phyloP scores from a whole-genome alignment of 306 rosid genomes.

The Oxytropis ochrocephala region DNA sequence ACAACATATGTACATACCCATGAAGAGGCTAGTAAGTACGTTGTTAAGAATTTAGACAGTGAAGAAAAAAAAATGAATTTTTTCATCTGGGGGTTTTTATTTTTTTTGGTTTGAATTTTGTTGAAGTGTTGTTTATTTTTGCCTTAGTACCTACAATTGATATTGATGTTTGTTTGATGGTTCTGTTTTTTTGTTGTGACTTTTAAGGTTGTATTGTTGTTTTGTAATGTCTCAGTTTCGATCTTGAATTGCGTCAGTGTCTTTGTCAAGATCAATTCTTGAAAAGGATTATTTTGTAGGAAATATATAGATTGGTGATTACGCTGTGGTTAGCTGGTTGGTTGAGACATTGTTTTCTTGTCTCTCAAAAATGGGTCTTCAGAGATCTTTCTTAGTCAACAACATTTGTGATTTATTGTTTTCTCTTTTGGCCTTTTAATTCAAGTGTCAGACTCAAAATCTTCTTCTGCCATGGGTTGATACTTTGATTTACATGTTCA shows the following conservation, averaged over 20 bases:
- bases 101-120: background rate
- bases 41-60: conserved; percentile 16
- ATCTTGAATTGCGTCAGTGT: background rate
- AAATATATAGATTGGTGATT: conserved; percentile 4
- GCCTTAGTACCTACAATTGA: background rate
- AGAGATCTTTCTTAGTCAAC: background rate
- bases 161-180: background rate
- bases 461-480: background rate
- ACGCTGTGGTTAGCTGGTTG: background rate
- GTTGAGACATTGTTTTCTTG: conserved; percentile 20
- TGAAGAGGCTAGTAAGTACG: conserved; percentile 66
- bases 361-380: background rate
- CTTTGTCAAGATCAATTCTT: conserved; percentile 1
- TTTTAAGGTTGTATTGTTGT: background rate
- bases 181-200: background rate
- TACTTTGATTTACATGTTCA: background rate
- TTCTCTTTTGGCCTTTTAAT: background rate
- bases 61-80: background rate
- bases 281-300: background rate
- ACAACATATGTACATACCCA: background rate
- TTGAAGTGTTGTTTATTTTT: background rate
- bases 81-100: background rate
- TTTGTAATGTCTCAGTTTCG: background rate
- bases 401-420: background rate
- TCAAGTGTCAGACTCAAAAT: background rate